Percentiles rank a stretch among this genome's conserved stretches.
Conservation (phyloP, 1,284 basidiomycete species). For the Dichomitus squalens region DNA sequence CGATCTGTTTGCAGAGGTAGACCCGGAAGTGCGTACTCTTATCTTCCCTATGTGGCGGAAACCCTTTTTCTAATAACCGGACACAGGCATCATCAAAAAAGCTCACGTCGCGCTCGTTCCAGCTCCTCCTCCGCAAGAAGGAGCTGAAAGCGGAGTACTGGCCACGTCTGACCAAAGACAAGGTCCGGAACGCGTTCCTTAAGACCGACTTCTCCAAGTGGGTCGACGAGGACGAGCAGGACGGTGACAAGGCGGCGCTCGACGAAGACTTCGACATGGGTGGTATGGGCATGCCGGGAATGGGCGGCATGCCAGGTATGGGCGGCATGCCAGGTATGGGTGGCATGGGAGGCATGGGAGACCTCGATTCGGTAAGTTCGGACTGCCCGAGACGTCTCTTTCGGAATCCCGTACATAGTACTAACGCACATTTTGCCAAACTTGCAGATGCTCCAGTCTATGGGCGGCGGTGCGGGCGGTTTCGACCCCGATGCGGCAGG, state of each 20-base stretch:
- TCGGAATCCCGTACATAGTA: not conserved
- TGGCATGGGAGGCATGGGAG: constrained; percentile 48
- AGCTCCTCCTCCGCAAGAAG: constrained; percentile 80
- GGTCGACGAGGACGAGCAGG: constrained; percentile 96
- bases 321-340: constrained; percentile 49
- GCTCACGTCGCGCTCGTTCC: constrained; percentile 68
- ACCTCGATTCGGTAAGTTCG: constrained; percentile 59
- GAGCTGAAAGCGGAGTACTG: constrained; percentile 78
- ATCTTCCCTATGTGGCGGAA: not conserved
- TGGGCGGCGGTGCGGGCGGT: constrained; percentile 48
- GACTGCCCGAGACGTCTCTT: not conserved
- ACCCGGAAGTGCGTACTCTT: constrained; percentile 58
- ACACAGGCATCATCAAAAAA: constrained; percentile 63
- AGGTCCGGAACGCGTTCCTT: constrained; percentile 75
- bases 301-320: constrained; percentile 49
- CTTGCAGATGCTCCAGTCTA: constrained; percentile 65
- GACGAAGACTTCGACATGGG: constrained; percentile 49
- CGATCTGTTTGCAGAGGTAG: constrained; percentile 74
- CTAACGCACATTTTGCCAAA: constrained; percentile 7
- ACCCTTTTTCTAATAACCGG: not conserved
- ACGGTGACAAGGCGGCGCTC: constrained; percentile 47
- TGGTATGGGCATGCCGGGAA: constrained; percentile 57
- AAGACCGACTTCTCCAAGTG: constrained; percentile 94
- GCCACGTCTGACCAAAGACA: constrained; percentile 89
- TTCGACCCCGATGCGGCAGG: constrained; percentile 32